Evolutionary conservation across 495 filamentous ascomycete species (phyloP), one percentile per base, ranked within the genome.

Genomic region (Talaromyces nanjingensis): DNA sequence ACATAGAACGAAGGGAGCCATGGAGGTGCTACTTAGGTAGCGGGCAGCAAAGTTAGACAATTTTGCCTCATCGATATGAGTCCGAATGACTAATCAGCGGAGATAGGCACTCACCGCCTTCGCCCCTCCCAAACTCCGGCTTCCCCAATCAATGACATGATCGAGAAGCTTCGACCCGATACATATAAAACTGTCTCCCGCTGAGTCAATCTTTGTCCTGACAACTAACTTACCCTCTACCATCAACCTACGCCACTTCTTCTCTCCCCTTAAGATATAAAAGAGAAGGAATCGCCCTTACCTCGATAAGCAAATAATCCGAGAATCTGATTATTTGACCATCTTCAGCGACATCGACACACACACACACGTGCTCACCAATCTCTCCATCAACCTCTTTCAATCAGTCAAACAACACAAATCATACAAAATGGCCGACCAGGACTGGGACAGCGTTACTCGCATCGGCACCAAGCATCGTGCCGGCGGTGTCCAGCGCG

Each of bases 381-480:
- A 49, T 49, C 45, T 49, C 20, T 22, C 45, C n/a, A 16, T 14
- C 42, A 3, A 45, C 5, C 4, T 1, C 12, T 18, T 11, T 18
- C 45, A 5, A 18, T 8, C 45, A 20, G 4, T 18, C 45, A 49
- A 49, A 49, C 45, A 49, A 12, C 18, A 49, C 3, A 49, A 27
- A 49, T 12, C 45, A 49, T 49, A 54, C 22, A 24, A 14, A 55
- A 55, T 64, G 63, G 29, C 63, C 7, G 63, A 66, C 49, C 84
- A 83, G 70, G 89, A 96, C 68, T 97, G 93, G 93, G 90, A 96
- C 69, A 76, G 81, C 66, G 89, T 90, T 67, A 96, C 92, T 73
- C 96, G 91, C 84, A 99, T 99, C 72, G 94, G 94, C 68, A 88
- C 83, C 82, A 93, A 90, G 78, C 79, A 83, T 70, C 83, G 84